Evolutionary conservation across 2,329 filamentous ascomycete genomes (phyloP), one percentile per base, ranked within the genome.

Genomic region (Talaromyces sp.): DNA sequence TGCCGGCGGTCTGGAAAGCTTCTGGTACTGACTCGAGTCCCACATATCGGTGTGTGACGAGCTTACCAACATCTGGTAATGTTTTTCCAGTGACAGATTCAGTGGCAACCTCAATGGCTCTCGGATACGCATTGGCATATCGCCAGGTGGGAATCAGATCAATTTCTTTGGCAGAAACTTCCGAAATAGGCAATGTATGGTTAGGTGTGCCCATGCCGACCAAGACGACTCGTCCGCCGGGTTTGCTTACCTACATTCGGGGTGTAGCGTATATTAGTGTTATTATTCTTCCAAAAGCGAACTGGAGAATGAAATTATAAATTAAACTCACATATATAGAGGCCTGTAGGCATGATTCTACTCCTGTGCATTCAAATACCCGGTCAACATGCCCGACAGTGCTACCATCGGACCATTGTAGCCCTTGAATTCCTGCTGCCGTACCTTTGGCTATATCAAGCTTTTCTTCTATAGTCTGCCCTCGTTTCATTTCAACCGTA

Each of bases 131-230:
- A 73, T 91, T 90, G 23, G 88, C 88, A 68, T 92, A 92, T 55
- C 89, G 83, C 77, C 92, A 92, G 33, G 91, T 87, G 36, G 89
- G 89, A n/a, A 91, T 76, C 34, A 92, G 88, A 70, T 92, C 89
- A 51, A 92, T 87, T 76, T 93, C 90, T 42, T 89, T 84, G 31
- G 91, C 79, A 44, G 89, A 88, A 3, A 89, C 89, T 5, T 88
- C 87, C 7, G 87, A 89, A 53, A 93, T 79, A 1, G 89, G 89
- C 1, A 92, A 80, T 0, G 88, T 91, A 73, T 92, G 89, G 58
- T 91, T 84, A 0, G 89, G 89, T 5, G 85, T 89, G 42, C 90
- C 90, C 89, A 92, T 92, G 59, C 89, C 90, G 28, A 93, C 89
- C 73, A 92, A 87, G 73, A 92, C 83, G 56, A 92, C 81, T 68